Percentiles rank a stretch among this genome's conserved stretches.
phyloP scores from a whole-genome alignment of 192 early-diverging fungal genomes.

The Coemansia aciculifera region DNA sequence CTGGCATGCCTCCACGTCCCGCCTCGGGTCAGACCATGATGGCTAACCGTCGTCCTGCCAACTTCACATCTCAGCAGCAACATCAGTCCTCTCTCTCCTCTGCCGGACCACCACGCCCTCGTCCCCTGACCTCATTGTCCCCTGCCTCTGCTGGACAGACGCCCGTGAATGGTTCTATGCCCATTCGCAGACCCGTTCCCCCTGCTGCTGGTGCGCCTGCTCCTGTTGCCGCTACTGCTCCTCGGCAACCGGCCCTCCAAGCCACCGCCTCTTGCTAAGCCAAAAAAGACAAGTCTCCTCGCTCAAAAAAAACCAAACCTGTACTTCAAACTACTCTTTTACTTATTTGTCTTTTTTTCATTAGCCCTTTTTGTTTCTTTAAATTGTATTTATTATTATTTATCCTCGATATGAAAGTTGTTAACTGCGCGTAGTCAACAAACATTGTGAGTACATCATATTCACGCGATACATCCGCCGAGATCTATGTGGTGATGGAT shows the following conservation, averaged over 20 bases:
- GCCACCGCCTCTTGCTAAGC: conserved; percentile 19
- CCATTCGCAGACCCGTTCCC: not conserved
- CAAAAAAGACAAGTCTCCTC: not conserved
- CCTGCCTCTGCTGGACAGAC: conserved; percentile 4
- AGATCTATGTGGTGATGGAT: not conserved
- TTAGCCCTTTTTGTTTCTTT: not conserved
- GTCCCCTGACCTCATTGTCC: conserved; percentile 6
- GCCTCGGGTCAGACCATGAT: not conserved
- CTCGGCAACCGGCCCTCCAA: conserved; percentile 10
- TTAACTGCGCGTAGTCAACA: not conserved
- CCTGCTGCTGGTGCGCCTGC: not conserved
- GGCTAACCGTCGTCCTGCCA: conserved; percentile 13
- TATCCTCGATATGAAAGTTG: not conserved
- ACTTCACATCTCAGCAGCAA: not conserved
- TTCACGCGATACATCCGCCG: not conserved
- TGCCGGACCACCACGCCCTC: conserved; percentile 7
- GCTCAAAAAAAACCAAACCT: conserved; percentile 2
- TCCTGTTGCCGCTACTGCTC: not conserved
- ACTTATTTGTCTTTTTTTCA: conserved; percentile 2
- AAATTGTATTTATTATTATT: not conserved
- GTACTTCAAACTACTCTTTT: conserved; percentile 13
- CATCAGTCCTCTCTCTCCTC: not conserved
- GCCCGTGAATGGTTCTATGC: not conserved
- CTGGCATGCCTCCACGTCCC: conserved; percentile 1
- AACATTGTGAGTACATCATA: not conserved